phyloP scores from a whole-genome alignment of 306 rosid genomes.

The Corylus americana region DNA sequence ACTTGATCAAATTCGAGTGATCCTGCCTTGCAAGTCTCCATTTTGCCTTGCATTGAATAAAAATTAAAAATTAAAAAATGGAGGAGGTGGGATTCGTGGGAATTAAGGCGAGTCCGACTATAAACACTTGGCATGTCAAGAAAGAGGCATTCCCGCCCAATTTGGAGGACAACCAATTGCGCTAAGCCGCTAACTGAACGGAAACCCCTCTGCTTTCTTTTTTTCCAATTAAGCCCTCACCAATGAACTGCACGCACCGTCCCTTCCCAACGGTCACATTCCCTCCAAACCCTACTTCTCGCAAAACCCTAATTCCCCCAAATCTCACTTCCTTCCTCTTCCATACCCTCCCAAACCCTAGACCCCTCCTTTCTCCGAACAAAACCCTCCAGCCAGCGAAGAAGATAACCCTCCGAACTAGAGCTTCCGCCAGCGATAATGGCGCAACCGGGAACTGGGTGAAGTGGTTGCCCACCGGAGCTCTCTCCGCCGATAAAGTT shows the following conservation, averaged over 20 bases:
- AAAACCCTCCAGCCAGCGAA: slow-evolving; percentile 28
- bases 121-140: no score
- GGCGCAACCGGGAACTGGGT: slow-evolving; percentile 51
- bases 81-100: no score
- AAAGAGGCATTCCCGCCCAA: slow-evolving; percentile 24
- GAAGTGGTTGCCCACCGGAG: slow-evolving; percentile 62
- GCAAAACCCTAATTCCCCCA: slow-evolving; percentile 32
- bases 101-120: no score
- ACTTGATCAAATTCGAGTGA: no score
- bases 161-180: neutral
- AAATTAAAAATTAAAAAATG: no score
- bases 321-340: slow-evolving; percentile 16
- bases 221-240: slow-evolving; percentile 15
- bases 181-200: neutral
- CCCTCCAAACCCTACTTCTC: slow-evolving; percentile 16
- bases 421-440: slow-evolving; percentile 53
- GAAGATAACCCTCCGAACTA: slow-evolving; percentile 32
- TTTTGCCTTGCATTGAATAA: no score
- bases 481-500: slow-evolving; percentile 77
- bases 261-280: slow-evolving; percentile 37
- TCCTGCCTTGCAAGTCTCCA: no score
- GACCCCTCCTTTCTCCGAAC: neutral
- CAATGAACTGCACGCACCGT: slow-evolving; percentile 58
- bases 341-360: slow-evolving; percentile 11
- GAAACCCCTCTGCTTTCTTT: neutral